Conservation (phyloP, 2,329 filamentous ascomycete species). For the Neobulgaria alba region DNA sequence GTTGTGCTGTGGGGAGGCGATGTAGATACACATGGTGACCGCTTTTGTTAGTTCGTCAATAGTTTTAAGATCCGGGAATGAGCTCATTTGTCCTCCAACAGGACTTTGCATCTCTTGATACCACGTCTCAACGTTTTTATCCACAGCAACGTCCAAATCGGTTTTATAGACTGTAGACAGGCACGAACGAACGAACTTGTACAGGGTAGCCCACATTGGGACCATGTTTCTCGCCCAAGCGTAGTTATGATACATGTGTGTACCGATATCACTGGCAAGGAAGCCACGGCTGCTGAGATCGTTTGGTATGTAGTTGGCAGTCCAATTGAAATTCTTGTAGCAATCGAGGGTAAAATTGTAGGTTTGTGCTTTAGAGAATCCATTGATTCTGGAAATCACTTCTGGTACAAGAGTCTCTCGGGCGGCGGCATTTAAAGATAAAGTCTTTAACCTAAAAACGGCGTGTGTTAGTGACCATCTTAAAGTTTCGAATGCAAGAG, state of each 20-base stretch:
- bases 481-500: not conserved
- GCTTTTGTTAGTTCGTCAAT: slow-evolving; percentile 36
- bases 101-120: slow-evolving; percentile 32
- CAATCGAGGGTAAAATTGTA: slow-evolving; percentile 16
- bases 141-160: slow-evolving; percentile 27
- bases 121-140: slow-evolving; percentile 33
- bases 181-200: slow-evolving; percentile 34
- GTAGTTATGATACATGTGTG: slow-evolving; percentile 32
- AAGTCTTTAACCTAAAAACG: slow-evolving; percentile 42
- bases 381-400: slow-evolving; percentile 36
- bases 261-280: slow-evolving; percentile 7
- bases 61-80: slow-evolving; percentile 36
- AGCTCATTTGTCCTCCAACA: slow-evolving; percentile 32
- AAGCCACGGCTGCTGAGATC: slow-evolving; percentile 38
- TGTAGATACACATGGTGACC: slow-evolving; percentile 44
- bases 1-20: slow-evolving; percentile 41
- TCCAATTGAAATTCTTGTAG: slow-evolving; percentile 10
- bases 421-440: slow-evolving; percentile 40
- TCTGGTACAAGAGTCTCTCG: slow-evolving; percentile 36
- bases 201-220: slow-evolving; percentile 36
- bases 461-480: slow-evolving; percentile 32
- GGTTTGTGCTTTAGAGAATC: slow-evolving; percentile 31
- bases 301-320: slow-evolving; percentile 34
- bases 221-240: slow-evolving; percentile 31
- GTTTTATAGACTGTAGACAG: slow-evolving; percentile 29